These are phyloP conservation scores for Rhodotorula sp. DNA, from an alignment of 1,284 basidiomycete species.

Conservation along the genomic window DNA sequence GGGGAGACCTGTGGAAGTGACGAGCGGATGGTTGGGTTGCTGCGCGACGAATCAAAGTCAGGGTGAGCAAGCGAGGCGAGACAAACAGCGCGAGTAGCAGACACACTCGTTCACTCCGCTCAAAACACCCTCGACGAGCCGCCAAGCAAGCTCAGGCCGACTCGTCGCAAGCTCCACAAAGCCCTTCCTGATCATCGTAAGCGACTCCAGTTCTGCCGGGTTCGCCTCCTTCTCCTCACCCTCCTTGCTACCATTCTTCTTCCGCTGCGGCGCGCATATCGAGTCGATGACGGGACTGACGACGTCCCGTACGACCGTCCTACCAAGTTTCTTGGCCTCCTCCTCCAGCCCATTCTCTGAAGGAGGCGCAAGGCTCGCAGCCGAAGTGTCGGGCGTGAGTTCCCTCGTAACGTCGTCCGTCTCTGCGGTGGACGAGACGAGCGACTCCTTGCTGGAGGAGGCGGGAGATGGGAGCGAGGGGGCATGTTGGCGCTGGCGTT, in stretches of 20 bases:
- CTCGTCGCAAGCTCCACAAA: constrained; percentile 77
- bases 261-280: background rate
- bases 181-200: constrained; percentile 84
- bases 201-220: constrained; percentile 78
- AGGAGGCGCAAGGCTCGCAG: background rate
- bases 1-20: constrained; percentile 61
- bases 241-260: constrained; percentile 56
- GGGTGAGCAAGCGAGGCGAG: background rate
- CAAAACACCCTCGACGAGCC: constrained; percentile 81
- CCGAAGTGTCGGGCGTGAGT: no score
- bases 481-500: constrained; percentile 31
- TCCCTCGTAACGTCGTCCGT: background rate
- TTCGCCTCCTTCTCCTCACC: constrained; percentile 48
- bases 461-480: constrained; percentile 23
- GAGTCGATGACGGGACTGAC: constrained; percentile 69
- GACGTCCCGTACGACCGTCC: constrained; percentile 71
- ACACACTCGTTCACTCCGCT: constrained; percentile 84
- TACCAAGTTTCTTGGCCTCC: constrained; percentile 65
- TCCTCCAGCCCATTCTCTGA: constrained; percentile 46
- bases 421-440: background rate
- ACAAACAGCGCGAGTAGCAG: background rate
- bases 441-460: background rate
- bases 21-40: constrained; percentile 65
- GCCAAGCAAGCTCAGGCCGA: constrained; percentile 80
- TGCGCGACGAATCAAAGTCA: constrained; percentile 44